Conservation (phyloP, 129 eudicot species). For the Centaurea solstitialis region DNA sequence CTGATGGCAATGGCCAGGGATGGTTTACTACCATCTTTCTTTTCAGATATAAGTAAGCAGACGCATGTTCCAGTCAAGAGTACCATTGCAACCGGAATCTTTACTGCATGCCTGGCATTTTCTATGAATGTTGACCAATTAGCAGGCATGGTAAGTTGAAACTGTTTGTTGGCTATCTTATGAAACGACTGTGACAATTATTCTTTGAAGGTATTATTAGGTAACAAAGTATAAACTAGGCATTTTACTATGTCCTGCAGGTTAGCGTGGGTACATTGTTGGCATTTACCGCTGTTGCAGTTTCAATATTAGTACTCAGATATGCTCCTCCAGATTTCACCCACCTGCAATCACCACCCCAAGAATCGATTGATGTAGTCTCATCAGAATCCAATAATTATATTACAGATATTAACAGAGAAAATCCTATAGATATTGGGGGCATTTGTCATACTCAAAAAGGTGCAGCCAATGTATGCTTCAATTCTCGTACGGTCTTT, state of each 20-base stretch:
- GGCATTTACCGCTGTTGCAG: conserved; percentile 63
- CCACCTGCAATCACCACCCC: conserved; percentile 28
- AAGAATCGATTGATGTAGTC: conserved; percentile 27
- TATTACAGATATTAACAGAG: conserved; percentile 12
- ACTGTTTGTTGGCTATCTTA: conserved; percentile 6
- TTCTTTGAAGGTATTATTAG: not conserved
- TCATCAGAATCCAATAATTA: conserved; percentile 24
- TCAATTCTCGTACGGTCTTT: conserved; percentile 19
- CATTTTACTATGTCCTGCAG: conserved; percentile 26
- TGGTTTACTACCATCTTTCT: conserved; percentile 66
- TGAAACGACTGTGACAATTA: not conserved
- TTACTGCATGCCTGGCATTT: conserved; percentile 51
- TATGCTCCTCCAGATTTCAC: conserved; percentile 54
- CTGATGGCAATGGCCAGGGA: conserved; percentile 80
- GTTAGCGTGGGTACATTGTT: conserved; percentile 66
- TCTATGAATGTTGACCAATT: conserved; percentile 65
- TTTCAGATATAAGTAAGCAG: conserved; percentile 55
- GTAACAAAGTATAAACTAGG: not conserved
- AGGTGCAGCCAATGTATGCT: conserved; percentile 47
- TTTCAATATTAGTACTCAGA: conserved; percentile 56
- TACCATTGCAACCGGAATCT: conserved; percentile 58
- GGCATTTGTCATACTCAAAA: conserved; percentile 32
- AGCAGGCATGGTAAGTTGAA: conserved; percentile 60
- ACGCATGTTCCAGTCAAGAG: conserved; percentile 69
- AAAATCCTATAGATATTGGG: conserved; percentile 21